Evolutionary conservation across 192 early-diverging fungal species (phyloP).

Genomic region (Backusella westeae): DNA sequence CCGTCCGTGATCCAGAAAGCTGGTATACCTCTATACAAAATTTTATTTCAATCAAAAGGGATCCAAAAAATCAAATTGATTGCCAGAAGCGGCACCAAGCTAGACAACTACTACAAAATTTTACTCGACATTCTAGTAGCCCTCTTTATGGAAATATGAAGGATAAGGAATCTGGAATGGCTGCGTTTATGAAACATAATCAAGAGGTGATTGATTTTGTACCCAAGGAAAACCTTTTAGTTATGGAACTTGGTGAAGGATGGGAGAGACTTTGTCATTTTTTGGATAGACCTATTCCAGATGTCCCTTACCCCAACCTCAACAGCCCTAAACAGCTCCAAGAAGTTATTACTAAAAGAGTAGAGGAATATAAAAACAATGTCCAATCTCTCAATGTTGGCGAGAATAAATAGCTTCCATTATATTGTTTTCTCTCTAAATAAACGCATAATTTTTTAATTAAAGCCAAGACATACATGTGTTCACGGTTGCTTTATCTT

Average conservation of each 20-base stretch:
- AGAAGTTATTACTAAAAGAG: neutral
- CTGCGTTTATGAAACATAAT: neutral
- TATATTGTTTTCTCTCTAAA: neutral
- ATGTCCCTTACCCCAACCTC: neutral
- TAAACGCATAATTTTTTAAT: no score
- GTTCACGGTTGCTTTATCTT: no score
- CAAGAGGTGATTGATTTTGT: conserved; percentile 2
- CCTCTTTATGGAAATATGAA: no score
- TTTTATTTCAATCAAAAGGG: no score
- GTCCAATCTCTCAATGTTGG: neutral
- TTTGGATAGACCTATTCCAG: neutral
- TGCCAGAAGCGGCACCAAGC: no score
- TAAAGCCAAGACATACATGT: no score
- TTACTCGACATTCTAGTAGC: no score
- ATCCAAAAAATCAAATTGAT: no score
- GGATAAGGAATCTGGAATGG: neutral
- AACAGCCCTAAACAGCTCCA: neutral
- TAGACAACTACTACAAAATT: no score
- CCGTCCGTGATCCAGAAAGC: no score
- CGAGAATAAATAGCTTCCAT: neutral
- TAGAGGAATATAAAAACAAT: neutral
- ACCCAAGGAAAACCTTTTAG: neutral
- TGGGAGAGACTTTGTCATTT: conserved; percentile 2
- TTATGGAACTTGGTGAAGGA: conserved; percentile 6
- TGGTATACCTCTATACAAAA: no score